These are phyloP conservation scores for Stentor coeruleus DNA, from an alignment of 73 alveolate species.

Conservation along the genomic window DNA sequence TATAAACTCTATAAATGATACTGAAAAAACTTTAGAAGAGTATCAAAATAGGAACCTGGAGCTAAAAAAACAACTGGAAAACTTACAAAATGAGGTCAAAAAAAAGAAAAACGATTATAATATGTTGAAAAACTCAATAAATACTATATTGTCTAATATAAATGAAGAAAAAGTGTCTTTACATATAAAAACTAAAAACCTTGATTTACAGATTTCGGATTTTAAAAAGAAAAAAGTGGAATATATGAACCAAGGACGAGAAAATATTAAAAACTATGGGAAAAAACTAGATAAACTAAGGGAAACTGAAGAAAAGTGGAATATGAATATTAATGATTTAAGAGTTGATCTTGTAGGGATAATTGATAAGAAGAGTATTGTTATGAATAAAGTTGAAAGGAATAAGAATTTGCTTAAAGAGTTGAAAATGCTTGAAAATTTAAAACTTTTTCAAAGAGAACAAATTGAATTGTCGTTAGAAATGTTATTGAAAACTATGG, in stretches of 20 bases:
- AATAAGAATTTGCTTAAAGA: neutral
- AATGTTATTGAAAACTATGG: neutral
- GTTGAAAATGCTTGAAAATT: neutral
- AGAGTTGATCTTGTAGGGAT: neutral
- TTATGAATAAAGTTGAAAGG: neutral
- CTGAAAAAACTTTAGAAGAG: neutral
- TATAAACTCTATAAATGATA: neutral
- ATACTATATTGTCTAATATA: neutral
- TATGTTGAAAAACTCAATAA: neutral
- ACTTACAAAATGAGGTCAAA: neutral
- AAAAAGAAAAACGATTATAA: neutral
- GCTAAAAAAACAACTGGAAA: neutral
- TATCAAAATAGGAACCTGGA: neutral
- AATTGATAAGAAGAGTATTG: neutral
- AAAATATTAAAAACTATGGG: neutral
- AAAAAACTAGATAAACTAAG: neutral
- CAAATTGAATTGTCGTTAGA: neutral
- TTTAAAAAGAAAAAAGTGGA: neutral
- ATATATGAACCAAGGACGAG: neutral
- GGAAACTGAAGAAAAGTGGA: conserved; percentile 18
- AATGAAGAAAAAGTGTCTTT: neutral
- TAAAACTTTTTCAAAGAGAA: conserved; percentile 3
- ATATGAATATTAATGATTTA: conserved; percentile 7
- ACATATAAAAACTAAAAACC: neutral
- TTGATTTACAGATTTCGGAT: neutral